Base-by-base conservation (phyloP, 2,329 filamentous ascomycete species). In the Paracoccidioides brasiliensis region DNA sequence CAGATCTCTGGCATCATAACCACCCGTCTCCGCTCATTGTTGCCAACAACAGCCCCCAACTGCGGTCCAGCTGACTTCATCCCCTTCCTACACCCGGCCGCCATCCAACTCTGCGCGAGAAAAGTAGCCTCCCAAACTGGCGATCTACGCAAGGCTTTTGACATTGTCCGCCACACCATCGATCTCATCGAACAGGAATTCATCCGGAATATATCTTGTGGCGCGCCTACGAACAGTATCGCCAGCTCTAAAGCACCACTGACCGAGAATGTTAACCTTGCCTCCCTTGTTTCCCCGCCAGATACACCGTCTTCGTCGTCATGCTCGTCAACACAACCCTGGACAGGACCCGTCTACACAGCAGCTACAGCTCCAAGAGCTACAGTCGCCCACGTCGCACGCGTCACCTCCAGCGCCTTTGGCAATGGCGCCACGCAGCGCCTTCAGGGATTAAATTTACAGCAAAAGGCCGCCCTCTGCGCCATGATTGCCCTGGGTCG, bases 81-180 rank as follows among this genome's bases (percentile, higher is more conserved):
- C 3, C 93, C 93, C 0, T 95, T 97, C 65, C 82, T 98, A 57
- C 91, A 97, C 65, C 91, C 91, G 0, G 88, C 89, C 10, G 93
- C 93, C 15, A 90, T 98, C 62, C 88, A 94, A 65, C 83, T 98
- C 46, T 95, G 91, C 68, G 86, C 93, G 6, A 88, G 93, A 69
- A 98, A 97, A 69, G 88, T 98, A 14, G 86, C 93, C 3, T 89
- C 86, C 54, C 91, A 97, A 68, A 95, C 89, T 0, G 93, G 93
- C 45, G 93, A 98, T 69, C 72, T 98, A 51, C 87, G 93, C 58
- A 95, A 95, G 70, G 91, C 90, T 0, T 96, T 97, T 64, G 91
- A 96, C 69, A 88, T 98, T 57, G 90, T 91, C 69, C 85, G 89
- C 49, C 83, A 89, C 54, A 89, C 90, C 3, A 83, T 98, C 55